Evolutionary conservation across 2,329 filamentous ascomycete species (phyloP), one percentile per base, ranked within the genome.

Genomic region (Colletotrichum sojae): DNA sequence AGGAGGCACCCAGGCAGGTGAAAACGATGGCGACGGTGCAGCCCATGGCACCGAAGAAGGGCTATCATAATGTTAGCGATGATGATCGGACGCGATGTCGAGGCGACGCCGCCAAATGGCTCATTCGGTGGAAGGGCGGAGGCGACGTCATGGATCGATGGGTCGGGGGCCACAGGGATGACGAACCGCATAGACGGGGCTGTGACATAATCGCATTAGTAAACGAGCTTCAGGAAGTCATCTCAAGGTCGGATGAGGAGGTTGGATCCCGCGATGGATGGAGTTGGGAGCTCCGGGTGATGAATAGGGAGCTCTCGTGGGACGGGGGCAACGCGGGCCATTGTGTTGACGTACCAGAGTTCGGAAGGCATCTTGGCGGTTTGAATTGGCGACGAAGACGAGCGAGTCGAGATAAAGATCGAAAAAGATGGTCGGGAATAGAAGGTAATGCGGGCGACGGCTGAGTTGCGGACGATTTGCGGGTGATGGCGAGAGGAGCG

Each of bases 111-210:
- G 13, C 20, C 55, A 69, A 66, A 69, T 69, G 60, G 68, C 68
- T 71, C 70, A 71, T 56, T 53, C 59, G 59, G 25, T 25, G 59
- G 36, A 52, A 58, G 61, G 63, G 57, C 52, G 60, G 31, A 45
- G 60, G 60, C 70, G 70, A 72, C 70, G 70, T 72, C 70, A 72
- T 72, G 70, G 70, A 60, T 53, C 27, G 65, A 53, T 68, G 55
- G 65, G 51, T 66, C 70, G 70, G 53, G 51, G 70, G 60, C 55
- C 66, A 60, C 67, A 73, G 69, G 71, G 70, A 63, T 73, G 78
- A 97, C 95, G 94, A 90, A 98, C 96, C 89, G 96, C 94, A 88
- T 98, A 99, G 80, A 97, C 95, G 86, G 95, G 95, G 88, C 95
- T 99, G 78, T 72, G 27, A 63, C 40, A 56, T 48, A 25, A 57